Base-by-base conservation (phyloP, 208 protist genomes). In the Acanthamoeba castellanii region DNA sequence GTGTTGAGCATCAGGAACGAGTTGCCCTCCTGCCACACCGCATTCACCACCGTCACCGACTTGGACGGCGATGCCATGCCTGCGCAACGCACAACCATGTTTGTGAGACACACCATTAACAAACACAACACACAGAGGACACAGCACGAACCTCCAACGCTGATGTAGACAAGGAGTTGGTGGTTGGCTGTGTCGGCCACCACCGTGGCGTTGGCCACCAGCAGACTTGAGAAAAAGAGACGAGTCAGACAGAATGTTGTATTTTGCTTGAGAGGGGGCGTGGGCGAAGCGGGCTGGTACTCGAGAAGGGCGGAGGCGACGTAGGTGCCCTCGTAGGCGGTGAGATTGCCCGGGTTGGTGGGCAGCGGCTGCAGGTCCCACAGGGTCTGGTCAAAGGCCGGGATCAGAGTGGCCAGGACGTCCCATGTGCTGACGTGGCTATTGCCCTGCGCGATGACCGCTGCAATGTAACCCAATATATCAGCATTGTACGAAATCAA, bases 351-450 rank as follows among this genome's bases (percentile, higher is more conserved):
- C 11, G 82, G 82, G 32, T 37, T 66, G 82, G 25, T 18, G 0
- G 82, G 82, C 1, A 68, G 57, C 3, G 82, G 82, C 82, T 90
- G 82, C 42, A 90, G 25, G 13, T 59, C 47, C 82, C 82, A 90
- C 82, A 90, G n/a, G 32, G 82, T 47, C 82, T 90, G 47, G 30
- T 90, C 82, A 30, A 90, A 68, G 14, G 82, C 57, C 0, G 82
- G 55, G 0, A 90, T 18, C 0, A 90, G 32, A n/a, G 52, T 45
- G 52, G 18, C 52, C 16, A 85, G 37, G 45, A 85, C 50, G 25
- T 82, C 32, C 74, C 74, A 52, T 0, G 74, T 82, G 74, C 74
- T 52, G 25, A 52, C 42, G 25, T 82, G 32, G 42, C 45, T 82
- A 30, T 82, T 82, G 0, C 42, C 45, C 74, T 55, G 32, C 0